A percentile compares a stretch with the other conserved stretches of the same genome.
phyloP scores from a whole-genome alignment of 2,329 filamentous ascomycete species.

The Beauveria asiatica region DNA sequence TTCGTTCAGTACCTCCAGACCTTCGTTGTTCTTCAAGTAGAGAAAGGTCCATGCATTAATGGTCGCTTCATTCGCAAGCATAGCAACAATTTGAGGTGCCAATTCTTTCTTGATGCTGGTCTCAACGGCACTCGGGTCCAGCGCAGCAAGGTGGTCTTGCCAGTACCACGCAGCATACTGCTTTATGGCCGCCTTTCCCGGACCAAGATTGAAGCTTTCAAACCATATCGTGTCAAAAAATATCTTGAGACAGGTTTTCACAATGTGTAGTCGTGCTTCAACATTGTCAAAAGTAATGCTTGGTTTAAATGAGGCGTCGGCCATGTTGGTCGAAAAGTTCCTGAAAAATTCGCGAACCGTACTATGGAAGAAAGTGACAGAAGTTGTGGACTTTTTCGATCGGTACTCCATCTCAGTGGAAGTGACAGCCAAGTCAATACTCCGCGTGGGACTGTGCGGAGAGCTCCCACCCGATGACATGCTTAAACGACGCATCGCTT shows the following conservation, averaged over 20 bases:
- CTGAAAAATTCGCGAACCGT: conserved; percentile 32
- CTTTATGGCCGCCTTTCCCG: conserved; percentile 23
- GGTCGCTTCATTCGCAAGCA: conserved; percentile 29
- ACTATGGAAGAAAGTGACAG: conserved; percentile 32
- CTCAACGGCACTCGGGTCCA: conserved; percentile 23
- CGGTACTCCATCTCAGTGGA: conserved; percentile 30
- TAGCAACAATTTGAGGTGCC: conserved; percentile 25
- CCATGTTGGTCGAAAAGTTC: conserved; percentile 19
- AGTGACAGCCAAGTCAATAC: conserved; percentile 23
- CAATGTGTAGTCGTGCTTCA: conserved; percentile 27
- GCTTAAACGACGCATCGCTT: conserved; percentile 2
- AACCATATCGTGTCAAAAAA: conserved; percentile 28
- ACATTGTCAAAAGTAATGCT: conserved; percentile 27
- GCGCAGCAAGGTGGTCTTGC: conserved; percentile 31
- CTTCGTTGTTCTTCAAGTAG: conserved; percentile 32
- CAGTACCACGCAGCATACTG: conserved; percentile 38
- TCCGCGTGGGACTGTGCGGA: conserved; percentile 17
- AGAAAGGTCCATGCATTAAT: conserved; percentile 32
- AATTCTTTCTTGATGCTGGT: conserved; percentile 24
- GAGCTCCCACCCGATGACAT: conserved; percentile 17
- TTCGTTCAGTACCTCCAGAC: conserved; percentile 33
- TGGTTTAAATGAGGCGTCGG: conserved; percentile 12
- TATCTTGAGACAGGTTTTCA: conserved; percentile 31
- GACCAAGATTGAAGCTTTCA: conserved; percentile 18
- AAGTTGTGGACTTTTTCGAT: conserved; percentile 33